Conservation (phyloP, 495 filamentous ascomycete genomes). For the Elasticomyces elasticus region DNA sequence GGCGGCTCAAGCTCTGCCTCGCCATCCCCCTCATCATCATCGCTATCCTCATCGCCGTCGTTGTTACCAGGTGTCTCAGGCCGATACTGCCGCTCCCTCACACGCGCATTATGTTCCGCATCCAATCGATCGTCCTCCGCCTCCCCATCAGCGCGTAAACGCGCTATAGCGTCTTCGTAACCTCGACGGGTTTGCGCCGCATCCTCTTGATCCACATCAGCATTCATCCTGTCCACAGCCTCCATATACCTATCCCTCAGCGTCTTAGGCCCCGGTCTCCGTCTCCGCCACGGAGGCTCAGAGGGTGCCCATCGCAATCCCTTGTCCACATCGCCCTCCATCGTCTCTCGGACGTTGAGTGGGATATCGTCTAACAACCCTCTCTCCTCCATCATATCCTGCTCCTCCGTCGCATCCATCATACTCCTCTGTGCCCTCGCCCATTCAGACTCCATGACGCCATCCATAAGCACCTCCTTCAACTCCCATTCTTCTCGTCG, state of each 20-base stretch:
- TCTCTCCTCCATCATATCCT: constrained; percentile 5
- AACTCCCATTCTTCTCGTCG: constrained; percentile 71
- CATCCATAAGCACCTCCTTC: constrained; percentile 63
- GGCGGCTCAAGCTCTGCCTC: constrained; percentile 12
- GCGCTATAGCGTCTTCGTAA: too few species aligned
- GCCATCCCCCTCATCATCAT: background rate
- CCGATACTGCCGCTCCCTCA: too few species aligned
- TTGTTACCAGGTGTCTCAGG: too few species aligned
- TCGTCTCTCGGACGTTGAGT: constrained; percentile 18
- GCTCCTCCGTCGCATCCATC: too few species aligned
- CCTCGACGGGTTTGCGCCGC: too few species aligned
- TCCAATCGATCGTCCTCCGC: too few species aligned
- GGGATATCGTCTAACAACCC: constrained; percentile 32
- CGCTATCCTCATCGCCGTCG: background rate
- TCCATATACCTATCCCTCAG: background rate
- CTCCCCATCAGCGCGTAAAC: too few species aligned
- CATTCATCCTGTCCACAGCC: background rate
- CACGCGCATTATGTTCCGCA: background rate
- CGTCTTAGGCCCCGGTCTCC: background rate
- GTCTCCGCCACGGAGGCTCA: background rate
- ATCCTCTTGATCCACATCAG: too few species aligned
- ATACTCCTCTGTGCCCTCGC: too few species aligned
- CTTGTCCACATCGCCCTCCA: constrained; percentile 24
- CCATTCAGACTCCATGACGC: constrained; percentile 49
- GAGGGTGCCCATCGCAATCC: constrained; percentile 21